Evolutionary conservation across 768 basidiomycete genomes (phyloP), one percentile per base, ranked within the genome.

Genomic region (Amanita rubescens): DNA sequence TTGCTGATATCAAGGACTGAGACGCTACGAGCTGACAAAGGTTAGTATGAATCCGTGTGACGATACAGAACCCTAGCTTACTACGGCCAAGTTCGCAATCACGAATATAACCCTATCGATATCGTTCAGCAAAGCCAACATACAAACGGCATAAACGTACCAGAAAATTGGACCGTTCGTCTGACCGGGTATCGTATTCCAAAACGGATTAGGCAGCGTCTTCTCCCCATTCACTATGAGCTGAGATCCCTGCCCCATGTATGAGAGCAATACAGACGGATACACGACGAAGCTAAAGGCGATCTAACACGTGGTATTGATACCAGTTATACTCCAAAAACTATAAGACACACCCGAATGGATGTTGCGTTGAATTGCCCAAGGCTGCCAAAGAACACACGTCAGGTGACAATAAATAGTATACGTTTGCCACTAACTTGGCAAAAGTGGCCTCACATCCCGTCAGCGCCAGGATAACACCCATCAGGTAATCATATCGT

Each of bases 401-500:
- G 8, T 38, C 15, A 10, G 54, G 50, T 33, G 12, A 24, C 5
- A n/a, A n/a, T 15, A 19, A 8, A 35, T 19, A 35, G 34, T 15
- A 4, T 33, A 33, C n/a, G 6, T 3, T 27, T 20, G 41, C 19
- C n/a, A 24, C 11, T 19, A 41, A 83, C 82, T 84, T 84, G 9
- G 84, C 83, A 64, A 84, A 84, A 45, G 83, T 68, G 0, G 82
- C 82, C 62, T 87, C 85, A 58, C 78, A 82, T 0, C 86, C 86
- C 0, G 85, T 88, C 14, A 87, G 57, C 2, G 79, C 76, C 1
- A 88, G 75, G 5, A 88, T 67, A 1, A 87, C 73, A 32, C 84
- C 85, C 5, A 80, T 72, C 0, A 87, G 74, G 5, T 78, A 62
- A 53, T 82, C 81, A 55, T 79, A 87, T 53, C 84, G 65, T 49